Percentiles rank a stretch among this genome's conserved stretches.
Evolutionary conservation across 371 early-diverging fungal species (phyloP).

Genomic region (Mortierella sp.): DNA sequence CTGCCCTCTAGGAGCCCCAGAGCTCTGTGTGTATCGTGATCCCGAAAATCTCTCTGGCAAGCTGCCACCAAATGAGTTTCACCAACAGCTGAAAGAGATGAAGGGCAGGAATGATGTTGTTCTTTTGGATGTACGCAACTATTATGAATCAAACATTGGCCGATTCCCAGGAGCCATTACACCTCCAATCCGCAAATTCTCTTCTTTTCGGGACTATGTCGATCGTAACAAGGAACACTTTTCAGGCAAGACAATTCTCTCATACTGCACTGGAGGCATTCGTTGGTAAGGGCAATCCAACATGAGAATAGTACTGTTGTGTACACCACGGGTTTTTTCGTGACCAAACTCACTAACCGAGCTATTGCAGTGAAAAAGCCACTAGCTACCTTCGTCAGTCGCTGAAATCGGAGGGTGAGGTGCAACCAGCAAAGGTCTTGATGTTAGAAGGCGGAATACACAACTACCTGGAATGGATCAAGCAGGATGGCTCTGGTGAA

Average conservation of each 20-base stretch:
- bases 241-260: conserved; percentile 65
- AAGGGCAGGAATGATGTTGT: conserved; percentile 54
- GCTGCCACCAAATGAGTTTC: conserved; percentile 60
- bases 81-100: conserved; percentile 47
- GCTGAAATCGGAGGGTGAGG: conserved; percentile 32
- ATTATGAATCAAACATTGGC: conserved; percentile 77
- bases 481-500: conserved; percentile 38
- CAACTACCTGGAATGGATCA: conserved; percentile 78
- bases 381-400: conserved; percentile 68
- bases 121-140: conserved; percentile 75
- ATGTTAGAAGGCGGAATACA: conserved; percentile 86
- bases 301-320: background rate
- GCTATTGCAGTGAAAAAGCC: conserved; percentile 70
- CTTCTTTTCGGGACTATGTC: conserved; percentile 70
- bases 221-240: conserved; percentile 61
- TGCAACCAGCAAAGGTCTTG: conserved; percentile 54
- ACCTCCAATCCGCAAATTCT: conserved; percentile 76
- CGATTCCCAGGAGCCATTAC: conserved; percentile 67
- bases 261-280: conserved; percentile 79
- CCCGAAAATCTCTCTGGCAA: conserved; percentile 52
- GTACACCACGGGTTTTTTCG: background rate
- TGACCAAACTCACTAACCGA: too few relatives aligned
- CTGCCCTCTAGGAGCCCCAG: conserved; percentile 68
- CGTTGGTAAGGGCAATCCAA: conserved; percentile 50
- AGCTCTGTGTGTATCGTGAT: conserved; percentile 38